phyloP scores from a whole-genome alignment of 106 monocot species.

The Ottelia alismoides region DNA sequence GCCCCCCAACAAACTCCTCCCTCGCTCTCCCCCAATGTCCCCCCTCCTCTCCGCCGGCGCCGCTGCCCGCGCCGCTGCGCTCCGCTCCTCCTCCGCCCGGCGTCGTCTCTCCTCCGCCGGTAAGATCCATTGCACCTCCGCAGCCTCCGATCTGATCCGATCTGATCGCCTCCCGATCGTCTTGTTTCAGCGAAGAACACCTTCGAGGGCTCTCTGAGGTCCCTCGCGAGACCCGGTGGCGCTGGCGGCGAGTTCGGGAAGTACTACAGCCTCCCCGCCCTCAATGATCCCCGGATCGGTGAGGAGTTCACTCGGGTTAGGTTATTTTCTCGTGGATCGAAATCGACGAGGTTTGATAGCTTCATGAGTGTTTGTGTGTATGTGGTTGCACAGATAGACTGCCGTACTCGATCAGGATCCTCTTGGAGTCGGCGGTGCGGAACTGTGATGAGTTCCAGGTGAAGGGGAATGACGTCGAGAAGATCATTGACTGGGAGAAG shows the following conservation, averaged over 20 bases:
- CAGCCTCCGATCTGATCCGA: too few relatives aligned
- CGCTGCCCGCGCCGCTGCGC: too few relatives aligned
- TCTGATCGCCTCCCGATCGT: background rate
- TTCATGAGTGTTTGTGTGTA: too few relatives aligned
- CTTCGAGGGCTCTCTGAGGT: constrained; percentile 43
- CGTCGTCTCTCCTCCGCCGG: too few relatives aligned
- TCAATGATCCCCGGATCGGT: constrained; percentile 70
- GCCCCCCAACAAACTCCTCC: too few relatives aligned
- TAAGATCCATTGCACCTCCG: too few relatives aligned
- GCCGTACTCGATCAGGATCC: constrained; percentile 89
- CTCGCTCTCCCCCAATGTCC: too few relatives aligned
- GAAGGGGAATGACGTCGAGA: constrained; percentile 78
- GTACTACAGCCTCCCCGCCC: constrained; percentile 71
- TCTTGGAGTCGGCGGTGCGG: constrained; percentile 92
- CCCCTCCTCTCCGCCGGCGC: too few relatives aligned
- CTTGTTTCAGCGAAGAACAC: constrained; percentile 33
- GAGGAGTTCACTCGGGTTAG: constrained; percentile 3
- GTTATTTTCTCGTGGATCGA: background rate
- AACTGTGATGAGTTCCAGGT: constrained; percentile 99
- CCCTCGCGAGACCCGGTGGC: constrained; percentile 57
- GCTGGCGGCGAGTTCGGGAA: constrained; percentile 82
- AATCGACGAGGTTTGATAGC: background rate
- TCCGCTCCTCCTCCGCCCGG: too few relatives aligned
- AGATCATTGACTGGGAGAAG: constrained; percentile 98
- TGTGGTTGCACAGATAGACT: constrained; percentile 53